These are phyloP conservation scores for Bassia scoparia DNA, from an alignment of 148 eudicot genomes.

Conservation along the genomic window DNA sequence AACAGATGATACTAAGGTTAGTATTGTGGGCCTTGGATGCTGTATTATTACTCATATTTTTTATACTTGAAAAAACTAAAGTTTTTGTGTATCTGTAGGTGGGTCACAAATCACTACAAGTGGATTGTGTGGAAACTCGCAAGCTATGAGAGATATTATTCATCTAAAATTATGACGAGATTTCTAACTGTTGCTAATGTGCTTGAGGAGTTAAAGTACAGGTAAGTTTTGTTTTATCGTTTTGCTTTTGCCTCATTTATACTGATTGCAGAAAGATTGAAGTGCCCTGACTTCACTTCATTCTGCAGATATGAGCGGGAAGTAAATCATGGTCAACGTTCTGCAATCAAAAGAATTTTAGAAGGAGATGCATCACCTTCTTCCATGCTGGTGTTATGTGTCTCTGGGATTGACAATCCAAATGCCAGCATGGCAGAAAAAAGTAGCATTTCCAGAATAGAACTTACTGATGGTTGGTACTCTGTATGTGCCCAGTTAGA, in stretches of 20 bases:
- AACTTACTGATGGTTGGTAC: conserved; percentile 97
- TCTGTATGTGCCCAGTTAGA: conserved; percentile 71
- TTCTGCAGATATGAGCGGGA: conserved; percentile 84
- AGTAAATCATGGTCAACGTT: conserved; percentile 86
- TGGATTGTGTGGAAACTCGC: conserved; percentile 99
- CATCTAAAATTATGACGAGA: conserved; percentile 42
- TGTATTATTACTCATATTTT: conserved; percentile 10
- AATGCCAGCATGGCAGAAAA: conserved; percentile 31
- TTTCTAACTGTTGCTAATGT: conserved; percentile 59
- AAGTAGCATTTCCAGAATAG: conserved; percentile 37
- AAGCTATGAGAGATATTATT: conserved; percentile 74
- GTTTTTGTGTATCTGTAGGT: conserved; percentile 41
- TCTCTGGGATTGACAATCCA: conserved; percentile 50
- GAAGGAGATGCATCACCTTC: conserved; percentile 93
- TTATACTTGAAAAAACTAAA: conserved; percentile 7
- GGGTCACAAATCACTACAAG: conserved; percentile 95
- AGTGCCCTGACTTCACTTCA: background rate
- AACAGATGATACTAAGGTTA: background rate
- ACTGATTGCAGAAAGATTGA: conserved; percentile 2
- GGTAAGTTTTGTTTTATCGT: conserved; percentile 34
- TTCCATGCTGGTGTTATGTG: conserved; percentile 70
- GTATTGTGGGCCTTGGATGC: background rate
- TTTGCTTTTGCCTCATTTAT: background rate
- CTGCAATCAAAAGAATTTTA: conserved; percentile 74
- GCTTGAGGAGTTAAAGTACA: conserved; percentile 77